Evolutionary conservation across 1,284 basidiomycete genomes (phyloP).

Genomic region (Sparassis latifolia): DNA sequence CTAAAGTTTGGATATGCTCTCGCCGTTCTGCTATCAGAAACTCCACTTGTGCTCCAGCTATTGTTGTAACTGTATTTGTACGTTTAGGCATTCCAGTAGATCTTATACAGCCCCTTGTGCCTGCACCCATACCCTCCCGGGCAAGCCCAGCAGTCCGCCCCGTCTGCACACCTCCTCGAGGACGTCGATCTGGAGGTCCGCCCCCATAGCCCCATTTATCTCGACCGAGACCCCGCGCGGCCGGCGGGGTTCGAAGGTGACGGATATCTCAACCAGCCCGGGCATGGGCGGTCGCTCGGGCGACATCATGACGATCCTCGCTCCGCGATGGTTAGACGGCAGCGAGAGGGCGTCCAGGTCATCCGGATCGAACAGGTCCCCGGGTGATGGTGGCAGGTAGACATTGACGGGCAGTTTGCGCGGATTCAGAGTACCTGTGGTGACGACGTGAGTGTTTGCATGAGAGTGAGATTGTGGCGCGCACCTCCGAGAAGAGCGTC

Average conservation of each 20-base stretch:
- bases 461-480: neutral
- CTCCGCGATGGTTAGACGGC: constrained; percentile 26
- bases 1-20: too few species aligned
- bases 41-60: too few species aligned
- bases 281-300: constrained; percentile 56
- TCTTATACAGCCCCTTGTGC: constrained; percentile 13
- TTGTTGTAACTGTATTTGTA: too few species aligned
- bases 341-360: constrained; percentile 31
- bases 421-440: constrained; percentile 42
- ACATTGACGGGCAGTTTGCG: constrained; percentile 59
- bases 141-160: constrained; percentile 30
- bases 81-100: neutral
- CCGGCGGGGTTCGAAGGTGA: constrained; percentile 44
- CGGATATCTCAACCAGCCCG: constrained; percentile 50
- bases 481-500: constrained; percentile 49
- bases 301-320: constrained; percentile 42
- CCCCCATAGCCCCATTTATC: constrained; percentile 50
- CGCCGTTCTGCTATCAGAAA: too few species aligned
- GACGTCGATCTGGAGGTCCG: constrained; percentile 40
- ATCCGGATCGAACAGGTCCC: constrained; percentile 35
- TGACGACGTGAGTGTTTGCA: neutral
- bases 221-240: constrained; percentile 47
- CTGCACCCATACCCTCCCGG: constrained; percentile 31
- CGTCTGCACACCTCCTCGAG: constrained; percentile 42
- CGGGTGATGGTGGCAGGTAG: constrained; percentile 33